Base-by-base conservation (phyloP, 192 early-diverging fungal species). In the Mortierella claussenii region DNA sequence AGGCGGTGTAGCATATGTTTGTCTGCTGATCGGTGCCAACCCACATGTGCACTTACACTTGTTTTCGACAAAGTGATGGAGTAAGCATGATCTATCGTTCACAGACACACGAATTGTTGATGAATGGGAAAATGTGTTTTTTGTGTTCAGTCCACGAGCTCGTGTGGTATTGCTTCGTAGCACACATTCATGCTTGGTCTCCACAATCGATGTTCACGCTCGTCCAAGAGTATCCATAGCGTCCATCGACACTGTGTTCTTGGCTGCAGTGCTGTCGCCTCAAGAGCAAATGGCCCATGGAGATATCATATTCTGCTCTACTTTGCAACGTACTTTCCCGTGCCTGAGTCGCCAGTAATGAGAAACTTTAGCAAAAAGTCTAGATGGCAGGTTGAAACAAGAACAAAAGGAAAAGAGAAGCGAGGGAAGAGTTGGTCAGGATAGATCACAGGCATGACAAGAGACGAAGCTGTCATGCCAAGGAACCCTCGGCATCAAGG, bases 241-340 rank as follows among this genome's bases (percentile, higher is more conserved):
- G 17, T 42, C 8, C 40, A 42, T 42, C 17, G 8, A 17, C 17
- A 42, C 8, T 42, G 40, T 42, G n/a, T n/a, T n/a, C n/a, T n/a
- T n/a, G n/a, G n/a, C n/a, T n/a, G n/a, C n/a, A n/a, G n/a, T n/a
- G n/a, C n/a, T n/a, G n/a, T n/a, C n/a, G n/a, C n/a, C n/a, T n/a
- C n/a, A n/a, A n/a, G n/a, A n/a, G n/a, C n/a, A n/a, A 40, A 40
- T 10, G 15, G 37, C 37, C 37, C 37, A 10, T 40, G 37, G 37
- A 40, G 37, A 40, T 40, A 21, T 21, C 46, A 48, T 48, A 20
- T 28, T 27, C 40, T 42, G 40, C 42, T 17, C 2, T n/a, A n/a
- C n/a, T n/a, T n/a, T n/a, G n/a, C n/a, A n/a, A 73, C 81, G 52
- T 70, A 89, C 85, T 89, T 89, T 70, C 87, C 87, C 31, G 82